These are phyloP conservation scores for Seminavis robusta DNA, from an alignment of 108 stramenopile genomes.

Conservation along the genomic window DNA sequence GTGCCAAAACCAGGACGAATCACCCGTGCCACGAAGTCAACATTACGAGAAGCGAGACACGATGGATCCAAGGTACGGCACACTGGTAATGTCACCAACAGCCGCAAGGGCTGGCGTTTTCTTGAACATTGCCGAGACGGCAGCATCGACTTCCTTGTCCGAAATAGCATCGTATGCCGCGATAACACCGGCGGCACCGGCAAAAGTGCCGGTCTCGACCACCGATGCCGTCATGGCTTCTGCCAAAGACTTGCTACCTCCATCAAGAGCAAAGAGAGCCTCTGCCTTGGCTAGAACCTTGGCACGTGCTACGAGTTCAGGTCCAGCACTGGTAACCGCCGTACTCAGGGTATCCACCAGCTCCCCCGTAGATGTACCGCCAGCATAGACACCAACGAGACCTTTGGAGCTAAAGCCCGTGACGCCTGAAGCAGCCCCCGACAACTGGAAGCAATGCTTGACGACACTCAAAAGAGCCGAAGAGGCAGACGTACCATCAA, in stretches of 20 bases:
- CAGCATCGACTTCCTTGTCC: conserved; percentile 48
- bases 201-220: conserved; percentile 64
- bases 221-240: conserved; percentile 76
- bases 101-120: conserved; percentile 70
- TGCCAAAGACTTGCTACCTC: conserved; percentile 69
- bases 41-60: conserved; percentile 42
- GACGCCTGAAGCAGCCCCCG: conserved; percentile 41
- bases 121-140: conserved; percentile 63
- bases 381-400: conserved; percentile 77
- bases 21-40: no score
- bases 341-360: conserved; percentile 53
- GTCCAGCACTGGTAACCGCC: conserved; percentile 40
- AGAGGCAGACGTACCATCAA: conserved; percentile 45
- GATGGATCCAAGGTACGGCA: conserved; percentile 79
- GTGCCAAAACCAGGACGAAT: no score
- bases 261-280: conserved; percentile 66
- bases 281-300: conserved; percentile 79
- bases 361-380: conserved; percentile 40
- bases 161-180: conserved; percentile 66
- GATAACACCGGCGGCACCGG: conserved; percentile 44
- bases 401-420: conserved; percentile 56
- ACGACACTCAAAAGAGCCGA: conserved; percentile 60
- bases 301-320: conserved; percentile 58
- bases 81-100: conserved; percentile 72
- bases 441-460: conserved; percentile 54